A percentile compares a stretch with the other conserved stretches of the same genome.
Evolutionary conservation across 2,329 filamentous ascomycete species (phyloP).

Genomic region (Penicillium decumbens): DNA sequence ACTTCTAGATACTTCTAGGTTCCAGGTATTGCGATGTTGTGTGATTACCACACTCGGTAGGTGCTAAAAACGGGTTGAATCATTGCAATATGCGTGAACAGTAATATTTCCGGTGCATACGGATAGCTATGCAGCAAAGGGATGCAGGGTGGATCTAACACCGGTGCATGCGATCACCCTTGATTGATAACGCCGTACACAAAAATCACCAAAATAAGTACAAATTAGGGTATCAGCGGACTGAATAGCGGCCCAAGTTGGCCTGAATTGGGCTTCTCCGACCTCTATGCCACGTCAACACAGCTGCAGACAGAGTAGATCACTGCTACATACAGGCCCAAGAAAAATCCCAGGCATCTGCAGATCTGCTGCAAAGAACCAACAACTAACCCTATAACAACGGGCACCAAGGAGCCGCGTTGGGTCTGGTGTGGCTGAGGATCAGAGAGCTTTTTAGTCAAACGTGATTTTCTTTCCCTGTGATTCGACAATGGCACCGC

Average conservation of each 20-base stretch:
- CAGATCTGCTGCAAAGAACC: constrained; percentile 1
- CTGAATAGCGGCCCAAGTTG: background rate
- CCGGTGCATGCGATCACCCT: constrained; percentile 11
- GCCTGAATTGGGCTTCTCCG: background rate
- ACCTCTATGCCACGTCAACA: constrained; percentile 13
- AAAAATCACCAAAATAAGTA: background rate
- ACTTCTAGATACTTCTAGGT: background rate
- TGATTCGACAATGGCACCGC: constrained; percentile 71
- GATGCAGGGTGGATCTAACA: constrained; percentile 9
- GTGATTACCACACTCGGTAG: background rate
- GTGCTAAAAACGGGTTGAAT: background rate
- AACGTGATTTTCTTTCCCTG: constrained; percentile 80
- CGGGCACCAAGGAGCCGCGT: background rate
- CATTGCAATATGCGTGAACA: background rate
- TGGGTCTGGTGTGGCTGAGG: background rate
- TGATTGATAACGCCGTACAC: constrained; percentile 14
- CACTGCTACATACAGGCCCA: constrained; percentile 7
- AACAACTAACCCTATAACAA: background rate
- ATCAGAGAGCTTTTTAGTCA: constrained; percentile 47
- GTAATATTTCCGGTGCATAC: constrained; percentile 1
- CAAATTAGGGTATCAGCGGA: constrained; percentile 8
- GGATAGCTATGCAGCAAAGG: background rate
- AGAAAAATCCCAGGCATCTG: constrained; percentile 2
- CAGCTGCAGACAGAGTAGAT: constrained; percentile 7
- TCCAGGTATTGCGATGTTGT: too few relatives aligned